Percentiles rank a stretch among this genome's conserved stretches.
These are phyloP conservation scores for Camellia sinensis DNA, from an alignment of 148 eudicot species.

Conservation along the genomic window DNA sequence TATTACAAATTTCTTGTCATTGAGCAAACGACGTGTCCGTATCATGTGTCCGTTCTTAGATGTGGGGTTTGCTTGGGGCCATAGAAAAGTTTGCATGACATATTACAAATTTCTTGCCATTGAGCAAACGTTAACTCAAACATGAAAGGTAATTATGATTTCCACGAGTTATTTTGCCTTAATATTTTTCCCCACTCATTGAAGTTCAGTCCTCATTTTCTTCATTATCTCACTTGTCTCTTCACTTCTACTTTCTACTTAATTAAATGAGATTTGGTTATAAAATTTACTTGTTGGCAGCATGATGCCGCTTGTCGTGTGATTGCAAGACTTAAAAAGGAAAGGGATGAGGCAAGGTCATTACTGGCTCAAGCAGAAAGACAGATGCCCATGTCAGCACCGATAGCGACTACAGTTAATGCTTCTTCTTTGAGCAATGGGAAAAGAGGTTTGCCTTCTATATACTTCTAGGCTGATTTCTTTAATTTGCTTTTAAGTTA, in stretches of 20 bases:
- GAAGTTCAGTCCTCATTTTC: background rate
- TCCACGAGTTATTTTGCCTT: background rate
- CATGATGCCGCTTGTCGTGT: conserved; percentile 99
- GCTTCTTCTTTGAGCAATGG: conserved; percentile 77
- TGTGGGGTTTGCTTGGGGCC: background rate
- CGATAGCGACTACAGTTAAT: conserved; percentile 35
- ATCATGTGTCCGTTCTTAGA: too few species aligned
- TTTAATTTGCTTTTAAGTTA: background rate
- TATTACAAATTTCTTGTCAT: background rate
- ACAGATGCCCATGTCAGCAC: conserved; percentile 55
- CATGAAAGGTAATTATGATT: background rate
- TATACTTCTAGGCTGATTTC: background rate
- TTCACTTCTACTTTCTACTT: background rate
- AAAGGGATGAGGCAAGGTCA: conserved; percentile 87
- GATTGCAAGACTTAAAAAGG: conserved; percentile 94
- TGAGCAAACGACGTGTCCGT: background rate
- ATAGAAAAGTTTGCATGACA: background rate
- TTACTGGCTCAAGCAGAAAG: conserved; percentile 84
- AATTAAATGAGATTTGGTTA: background rate
- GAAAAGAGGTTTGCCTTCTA: conserved; percentile 63
- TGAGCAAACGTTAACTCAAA: background rate
- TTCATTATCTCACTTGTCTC: background rate
- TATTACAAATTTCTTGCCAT: background rate
- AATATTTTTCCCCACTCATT: background rate
- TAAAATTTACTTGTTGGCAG: conserved; percentile 35